A percentile compares a stretch with the other conserved stretches of the same genome.
phyloP scores from a whole-genome alignment of 768 basidiomycete genomes.

The Obba rivulosa region DNA sequence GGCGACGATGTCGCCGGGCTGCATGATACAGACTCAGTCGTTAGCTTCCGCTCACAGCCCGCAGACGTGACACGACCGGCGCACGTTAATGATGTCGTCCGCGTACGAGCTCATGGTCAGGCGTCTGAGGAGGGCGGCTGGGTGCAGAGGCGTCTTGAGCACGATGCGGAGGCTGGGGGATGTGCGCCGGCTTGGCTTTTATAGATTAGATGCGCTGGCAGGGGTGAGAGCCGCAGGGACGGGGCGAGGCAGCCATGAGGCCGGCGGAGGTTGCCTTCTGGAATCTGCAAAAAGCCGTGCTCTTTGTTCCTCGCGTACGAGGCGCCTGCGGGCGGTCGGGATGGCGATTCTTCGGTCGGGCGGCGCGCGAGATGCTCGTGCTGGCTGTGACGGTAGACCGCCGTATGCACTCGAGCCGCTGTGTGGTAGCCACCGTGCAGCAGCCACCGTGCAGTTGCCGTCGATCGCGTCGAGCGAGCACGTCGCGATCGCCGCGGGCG shows the following conservation, averaged over 20 bases:
- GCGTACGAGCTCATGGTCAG: slow-evolving; percentile 15
- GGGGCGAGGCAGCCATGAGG: slow-evolving; percentile 46
- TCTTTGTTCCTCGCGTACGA: background rate
- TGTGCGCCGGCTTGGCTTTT: slow-evolving; percentile 35
- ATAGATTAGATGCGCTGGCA: slow-evolving; percentile 45
- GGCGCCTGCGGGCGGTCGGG: background rate
- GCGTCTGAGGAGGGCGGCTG: slow-evolving; percentile 5
- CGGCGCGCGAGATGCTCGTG: no score
- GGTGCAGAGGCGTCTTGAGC: slow-evolving; percentile 3
- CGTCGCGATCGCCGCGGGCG: background rate
- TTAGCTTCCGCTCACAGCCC: background rate
- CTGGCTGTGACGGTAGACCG: no score
- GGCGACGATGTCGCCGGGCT: slow-evolving; percentile 81
- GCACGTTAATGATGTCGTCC: slow-evolving; percentile 30
- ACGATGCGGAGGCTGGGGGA: slow-evolving; percentile 16
- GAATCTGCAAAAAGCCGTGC: background rate
- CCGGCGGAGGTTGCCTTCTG: slow-evolving; percentile 3
- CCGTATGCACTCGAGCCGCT: no score
- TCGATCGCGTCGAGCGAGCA: no score
- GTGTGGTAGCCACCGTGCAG: no score
- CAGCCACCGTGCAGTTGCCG: no score
- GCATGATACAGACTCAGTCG: background rate
- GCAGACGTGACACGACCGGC: background rate
- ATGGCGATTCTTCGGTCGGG: background rate
- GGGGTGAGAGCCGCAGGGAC: slow-evolving; percentile 31